Evolutionary conservation across 108 stramenopile species (phyloP), one percentile per base, ranked within the genome.

Genomic region (Cyclotella atomus): DNA sequence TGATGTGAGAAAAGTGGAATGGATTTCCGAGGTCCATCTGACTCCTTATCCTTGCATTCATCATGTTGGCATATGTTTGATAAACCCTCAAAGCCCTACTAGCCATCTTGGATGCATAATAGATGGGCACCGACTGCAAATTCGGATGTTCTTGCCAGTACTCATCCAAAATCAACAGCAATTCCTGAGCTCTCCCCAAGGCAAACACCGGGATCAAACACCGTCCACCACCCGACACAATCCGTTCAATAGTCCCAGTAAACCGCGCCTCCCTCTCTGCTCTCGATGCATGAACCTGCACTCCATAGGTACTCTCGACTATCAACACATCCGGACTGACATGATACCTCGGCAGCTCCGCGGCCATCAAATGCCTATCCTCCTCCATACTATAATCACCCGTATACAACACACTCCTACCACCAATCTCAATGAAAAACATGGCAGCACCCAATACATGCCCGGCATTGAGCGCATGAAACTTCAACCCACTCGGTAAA

Each of bases 361-460:
- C 99, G 24, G 96, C 95, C 90, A 96, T 95, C 34, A 99, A 83
- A 71, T 99, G 99, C 7, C 98, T 85, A 88, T 97, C 97, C 63
- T 97, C 96, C 83, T 97, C 95, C 89, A 96, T 92, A 59, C 87
- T 88, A 86, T 99, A 99, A 83, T 99, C 99, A 3, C 99, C 99
- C 0, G 98, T 99, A 83, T 99, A 99, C 14, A 99, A 77, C 0
- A 99, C 76, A 9, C 87, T 86, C 23, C 97, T 77, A 50, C 97
- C 97, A 23, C 94, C 97, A 53, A 99, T 90, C 25, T 98, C 97
- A 65, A 99, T 73, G 66, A 89, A 93, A 67, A 91, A 99, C 98
- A 99, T 98, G 72, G 97, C 97, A 21, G 98, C 99, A 32, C 99
- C 99, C 20, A 99, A 84, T 19, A 99, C 99, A 73, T 99, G 99